Percentiles rank a stretch among this genome's conserved stretches.
phyloP scores from a whole-genome alignment of 2,329 filamentous ascomycete genomes.

The Arthrobotrys megalospora region DNA sequence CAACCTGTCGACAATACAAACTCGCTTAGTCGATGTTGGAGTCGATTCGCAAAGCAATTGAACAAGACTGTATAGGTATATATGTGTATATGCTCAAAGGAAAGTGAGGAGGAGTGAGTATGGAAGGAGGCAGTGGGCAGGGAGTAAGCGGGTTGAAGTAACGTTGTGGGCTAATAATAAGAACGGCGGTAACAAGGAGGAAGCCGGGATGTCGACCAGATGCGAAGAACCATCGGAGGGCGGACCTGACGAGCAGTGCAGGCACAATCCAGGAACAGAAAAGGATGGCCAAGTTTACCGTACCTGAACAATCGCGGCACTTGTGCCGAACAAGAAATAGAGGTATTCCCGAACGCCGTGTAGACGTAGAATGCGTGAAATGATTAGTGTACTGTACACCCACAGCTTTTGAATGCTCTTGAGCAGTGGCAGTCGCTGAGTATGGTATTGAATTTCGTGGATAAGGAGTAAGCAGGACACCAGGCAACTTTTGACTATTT shows the following conservation, averaged over 20 bases:
- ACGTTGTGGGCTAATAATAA: slow-evolving; percentile 38
- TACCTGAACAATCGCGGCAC: slow-evolving; percentile 41
- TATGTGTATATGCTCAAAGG: slow-evolving; percentile 6
- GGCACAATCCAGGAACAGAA: slow-evolving; percentile 54
- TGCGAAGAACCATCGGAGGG: slow-evolving; percentile 27
- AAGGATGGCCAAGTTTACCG: slow-evolving; percentile 41
- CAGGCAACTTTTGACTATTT: slow-evolving; percentile 38
- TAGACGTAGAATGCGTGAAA: slow-evolving; percentile 20
- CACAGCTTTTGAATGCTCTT: background rate
- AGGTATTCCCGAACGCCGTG: slow-evolving; percentile 6
- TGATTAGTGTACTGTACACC: slow-evolving; percentile 4
- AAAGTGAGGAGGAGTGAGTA: slow-evolving; percentile 1
- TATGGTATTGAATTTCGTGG: slow-evolving; percentile 11
- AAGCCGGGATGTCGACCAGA: slow-evolving; percentile 41
- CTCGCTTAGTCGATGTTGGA: slow-evolving; percentile 27
- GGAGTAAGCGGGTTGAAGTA: slow-evolving; percentile 36
- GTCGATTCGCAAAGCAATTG: slow-evolving; percentile 25
- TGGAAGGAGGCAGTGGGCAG: slow-evolving; percentile 17
- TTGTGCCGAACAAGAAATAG: slow-evolving; percentile 15
- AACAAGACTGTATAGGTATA: slow-evolving; percentile 3
- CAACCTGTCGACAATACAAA: background rate
- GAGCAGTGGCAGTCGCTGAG: slow-evolving; percentile 10
- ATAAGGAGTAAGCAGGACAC: slow-evolving; percentile 37
- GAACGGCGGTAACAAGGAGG: slow-evolving; percentile 21
- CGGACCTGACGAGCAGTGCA: slow-evolving; percentile 30